Base-by-base conservation (phyloP, 768 basidiomycete genomes). In the Termitomyces sp. region DNA sequence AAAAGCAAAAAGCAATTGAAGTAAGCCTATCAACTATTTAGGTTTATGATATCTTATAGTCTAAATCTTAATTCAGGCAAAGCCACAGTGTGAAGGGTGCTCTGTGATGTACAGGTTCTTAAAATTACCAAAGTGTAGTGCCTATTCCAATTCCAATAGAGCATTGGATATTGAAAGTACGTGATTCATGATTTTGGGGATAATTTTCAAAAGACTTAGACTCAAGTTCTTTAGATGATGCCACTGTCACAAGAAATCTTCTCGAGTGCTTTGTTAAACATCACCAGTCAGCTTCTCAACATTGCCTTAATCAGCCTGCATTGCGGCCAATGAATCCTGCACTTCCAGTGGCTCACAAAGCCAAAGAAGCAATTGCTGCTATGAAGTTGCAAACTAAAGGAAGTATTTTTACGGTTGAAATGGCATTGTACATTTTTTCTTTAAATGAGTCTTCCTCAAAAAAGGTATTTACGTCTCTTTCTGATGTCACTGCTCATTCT, bases 51-150 rank as follows among this genome's bases (percentile, higher is more conserved):
- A 43, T 26, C 24, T 12, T 54, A 16, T 16, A 38, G 36, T n/a
- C 36, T 44, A 32, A 43, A 28, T 42, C 6, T 20, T 24, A n/a
- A 22, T 16, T 4, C 22, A 57, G 48, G 26, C 45, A 12, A 38
- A 38, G 42, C 56, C 48, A 13, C 56, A 57, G 36, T 57, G 47
- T 16, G 24, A 48, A 57, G 56, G 46, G 7, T 57, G 56, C 30
- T 35, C 47, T n/a, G 9, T 48, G 1, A 12, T 49, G 36, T 57
- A 57, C 14, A 28, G 38, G 26, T 57, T 49, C 24, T 14, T 57
- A 6, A 57, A 43, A 50, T 20, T 22, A 7, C 26, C 33, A 28
- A 49, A 49, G 9, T 57, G 56, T 42, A 36, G 47, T 28, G 45
- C 24, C 13, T 57, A n/a, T 20, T 2, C 48, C 12, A n/a, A 32